A percentile compares a stretch with the other conserved stretches of the same genome.
These are phyloP conservation scores for Saccharomycopsis sp. DNA, from an alignment of 805 yeast genomes.

Conservation along the genomic window DNA sequence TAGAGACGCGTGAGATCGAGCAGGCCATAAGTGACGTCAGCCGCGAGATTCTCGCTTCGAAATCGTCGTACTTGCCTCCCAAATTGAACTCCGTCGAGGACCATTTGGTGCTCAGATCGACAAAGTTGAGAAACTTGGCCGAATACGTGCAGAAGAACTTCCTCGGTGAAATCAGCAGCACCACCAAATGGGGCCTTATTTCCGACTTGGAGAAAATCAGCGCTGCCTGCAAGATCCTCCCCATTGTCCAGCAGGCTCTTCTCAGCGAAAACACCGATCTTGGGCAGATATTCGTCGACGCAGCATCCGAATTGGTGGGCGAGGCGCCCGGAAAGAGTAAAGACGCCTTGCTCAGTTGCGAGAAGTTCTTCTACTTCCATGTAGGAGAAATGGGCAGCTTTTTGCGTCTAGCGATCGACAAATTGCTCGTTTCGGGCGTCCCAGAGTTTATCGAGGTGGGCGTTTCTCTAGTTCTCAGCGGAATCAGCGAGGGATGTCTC, in stretches of 20 bases:
- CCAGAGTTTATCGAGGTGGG: slow-evolving; percentile 3
- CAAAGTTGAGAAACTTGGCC: slow-evolving; percentile 39
- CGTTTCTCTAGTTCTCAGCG: slow-evolving; percentile 7
- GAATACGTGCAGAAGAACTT: slow-evolving; percentile 42
- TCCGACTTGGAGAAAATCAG: slow-evolving; percentile 37
- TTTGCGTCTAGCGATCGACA: slow-evolving; percentile 2
- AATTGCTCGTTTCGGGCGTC: slow-evolving; percentile 4
- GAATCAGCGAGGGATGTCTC: slow-evolving; percentile 18
- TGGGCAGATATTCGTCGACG: slow-evolving; percentile 1
- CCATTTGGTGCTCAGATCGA: slow-evolving; percentile 45
- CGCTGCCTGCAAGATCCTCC: slow-evolving; percentile 42
- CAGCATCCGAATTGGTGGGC: not conserved
- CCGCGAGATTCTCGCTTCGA: slow-evolving; percentile 50
- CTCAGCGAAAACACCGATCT: slow-evolving; percentile 6
- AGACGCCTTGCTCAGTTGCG: not conserved
- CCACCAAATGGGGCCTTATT: slow-evolving; percentile 34
- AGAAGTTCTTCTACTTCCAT: slow-evolving; percentile 13
- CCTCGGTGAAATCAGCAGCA: slow-evolving; percentile 29
- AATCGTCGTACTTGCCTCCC: slow-evolving; percentile 50
- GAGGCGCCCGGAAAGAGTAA: not conserved
- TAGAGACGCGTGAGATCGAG: slow-evolving; percentile 41
- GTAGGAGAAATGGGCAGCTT: slow-evolving; percentile 9
- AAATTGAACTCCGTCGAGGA: slow-evolving; percentile 43
- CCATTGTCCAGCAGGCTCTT: slow-evolving; percentile 4
- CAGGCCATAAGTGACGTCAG: slow-evolving; percentile 45